These are phyloP conservation scores for Perilla frutescens DNA, from an alignment of 257 asterid genomes.

Conservation along the genomic window DNA sequence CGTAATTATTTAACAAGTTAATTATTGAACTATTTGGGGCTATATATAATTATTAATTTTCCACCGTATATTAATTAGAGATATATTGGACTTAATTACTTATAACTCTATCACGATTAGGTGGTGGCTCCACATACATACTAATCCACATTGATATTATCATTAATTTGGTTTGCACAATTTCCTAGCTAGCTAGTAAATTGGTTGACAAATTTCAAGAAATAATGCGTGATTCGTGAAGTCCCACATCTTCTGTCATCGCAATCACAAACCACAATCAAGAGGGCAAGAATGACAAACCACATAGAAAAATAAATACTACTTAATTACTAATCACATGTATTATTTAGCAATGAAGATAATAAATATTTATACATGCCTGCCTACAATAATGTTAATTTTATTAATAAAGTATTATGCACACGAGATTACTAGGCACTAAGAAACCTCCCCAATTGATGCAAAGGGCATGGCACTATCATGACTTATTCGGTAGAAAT, in stretches of 20 bases:
- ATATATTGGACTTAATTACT: neutral
- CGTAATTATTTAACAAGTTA: neutral
- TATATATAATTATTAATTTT: neutral
- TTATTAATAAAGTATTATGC: neutral
- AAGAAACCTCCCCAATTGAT: neutral
- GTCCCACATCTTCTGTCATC: no score
- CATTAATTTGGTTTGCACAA: neutral
- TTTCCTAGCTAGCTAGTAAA: neutral
- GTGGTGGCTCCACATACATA: neutral
- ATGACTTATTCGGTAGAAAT: neutral
- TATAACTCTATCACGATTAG: constrained; percentile 13
- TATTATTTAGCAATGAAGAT: no score
- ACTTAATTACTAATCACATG: no score
- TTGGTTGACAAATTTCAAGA: neutral
- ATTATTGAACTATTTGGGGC: neutral
- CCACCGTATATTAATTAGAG: neutral
- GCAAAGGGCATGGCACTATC: no score
- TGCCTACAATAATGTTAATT: no score
- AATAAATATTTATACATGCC: no score
- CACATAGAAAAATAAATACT: no score
- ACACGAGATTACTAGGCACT: neutral
- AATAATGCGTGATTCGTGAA: no score
- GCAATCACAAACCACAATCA: no score
- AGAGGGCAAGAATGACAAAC: no score
- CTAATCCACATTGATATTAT: no score